These are phyloP conservation scores for Senna tora DNA, from an alignment of 306 rosid species.

Conservation along the genomic window DNA sequence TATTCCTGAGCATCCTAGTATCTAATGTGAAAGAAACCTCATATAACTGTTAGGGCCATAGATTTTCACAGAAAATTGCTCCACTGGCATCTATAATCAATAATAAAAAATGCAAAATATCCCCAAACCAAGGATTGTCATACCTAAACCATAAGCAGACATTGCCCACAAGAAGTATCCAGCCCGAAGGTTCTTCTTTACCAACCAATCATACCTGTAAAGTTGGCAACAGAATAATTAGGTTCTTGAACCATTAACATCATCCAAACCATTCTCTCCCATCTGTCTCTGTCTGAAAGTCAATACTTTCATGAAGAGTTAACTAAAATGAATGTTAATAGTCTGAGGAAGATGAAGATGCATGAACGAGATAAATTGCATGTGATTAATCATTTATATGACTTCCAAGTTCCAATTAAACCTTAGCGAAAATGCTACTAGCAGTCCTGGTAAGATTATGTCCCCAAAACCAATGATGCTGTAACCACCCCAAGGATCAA, in stretches of 20 bases:
- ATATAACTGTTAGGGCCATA: background rate
- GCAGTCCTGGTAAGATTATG: constrained; percentile 91
- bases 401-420: constrained; percentile 40
- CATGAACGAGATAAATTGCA: constrained; percentile 3
- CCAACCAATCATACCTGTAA: constrained; percentile 88
- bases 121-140: constrained; percentile 34
- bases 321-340: background rate
- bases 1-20: background rate
- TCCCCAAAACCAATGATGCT: constrained; percentile 98
- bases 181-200: constrained; percentile 66
- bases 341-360: constrained; percentile 20
- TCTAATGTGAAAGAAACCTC: background rate
- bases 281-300: background rate
- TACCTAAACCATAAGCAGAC: constrained; percentile 97
- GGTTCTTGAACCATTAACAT: constrained; percentile 33
- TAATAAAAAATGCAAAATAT: background rate
- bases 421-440: constrained; percentile 94
- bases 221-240: constrained; percentile 37
- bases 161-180: constrained; percentile 97
- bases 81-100: constrained; percentile 5
- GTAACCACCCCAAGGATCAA: constrained; percentile 99
- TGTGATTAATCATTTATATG: background rate
- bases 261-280: constrained; percentile 24
- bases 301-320: constrained; percentile 4
- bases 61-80: constrained; percentile 22